Conservation (phyloP, 2,329 filamentous ascomycete genomes). For the Acrodontium crateriforme region DNA sequence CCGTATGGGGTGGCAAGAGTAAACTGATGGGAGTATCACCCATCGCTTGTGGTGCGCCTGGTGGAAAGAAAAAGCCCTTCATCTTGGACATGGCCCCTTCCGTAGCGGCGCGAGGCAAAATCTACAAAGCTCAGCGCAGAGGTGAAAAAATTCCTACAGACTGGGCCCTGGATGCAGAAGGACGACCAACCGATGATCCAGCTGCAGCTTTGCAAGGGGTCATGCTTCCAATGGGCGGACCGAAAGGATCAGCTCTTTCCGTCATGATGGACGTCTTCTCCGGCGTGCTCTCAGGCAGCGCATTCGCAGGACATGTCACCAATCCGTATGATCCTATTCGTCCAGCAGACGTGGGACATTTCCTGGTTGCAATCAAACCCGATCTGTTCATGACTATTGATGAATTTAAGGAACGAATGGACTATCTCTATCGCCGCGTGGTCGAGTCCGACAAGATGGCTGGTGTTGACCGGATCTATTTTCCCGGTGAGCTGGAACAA, state of each 20-base stretch:
- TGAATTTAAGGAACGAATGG: constrained; percentile 33
- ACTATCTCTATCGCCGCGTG: constrained; percentile 43
- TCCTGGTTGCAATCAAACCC: constrained; percentile 23
- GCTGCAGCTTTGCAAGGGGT: constrained; percentile 57
- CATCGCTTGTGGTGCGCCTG: constrained; percentile 63
- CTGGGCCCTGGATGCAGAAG: constrained; percentile 64
- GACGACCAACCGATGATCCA: constrained; percentile 42
- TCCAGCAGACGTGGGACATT: constrained; percentile 29
- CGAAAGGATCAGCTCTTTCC: constrained; percentile 62
- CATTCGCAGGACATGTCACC: constrained; percentile 65
- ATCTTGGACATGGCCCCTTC: constrained; percentile 64
- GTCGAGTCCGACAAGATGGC: constrained; percentile 38
- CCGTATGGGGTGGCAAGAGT: constrained; percentile 53
- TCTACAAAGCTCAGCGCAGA: constrained; percentile 54
- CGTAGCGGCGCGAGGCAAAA: constrained; percentile 57
- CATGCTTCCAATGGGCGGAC: constrained; percentile 76
- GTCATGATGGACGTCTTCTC: constrained; percentile 82
- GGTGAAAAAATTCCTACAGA: constrained; percentile 56
- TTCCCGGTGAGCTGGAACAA: constrained; percentile 44
- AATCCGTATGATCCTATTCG: constrained; percentile 53
- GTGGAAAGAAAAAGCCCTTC: constrained; percentile 45
- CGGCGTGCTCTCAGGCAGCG: constrained; percentile 61
- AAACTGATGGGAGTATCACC: constrained; percentile 63
- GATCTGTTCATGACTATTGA: constrained; percentile 23
- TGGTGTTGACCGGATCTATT: constrained; percentile 42